Evolutionary conservation across 2,329 filamentous ascomycete genomes (phyloP), one percentile per base, ranked within the genome.

Genomic region (Hortaea werneckii): DNA sequence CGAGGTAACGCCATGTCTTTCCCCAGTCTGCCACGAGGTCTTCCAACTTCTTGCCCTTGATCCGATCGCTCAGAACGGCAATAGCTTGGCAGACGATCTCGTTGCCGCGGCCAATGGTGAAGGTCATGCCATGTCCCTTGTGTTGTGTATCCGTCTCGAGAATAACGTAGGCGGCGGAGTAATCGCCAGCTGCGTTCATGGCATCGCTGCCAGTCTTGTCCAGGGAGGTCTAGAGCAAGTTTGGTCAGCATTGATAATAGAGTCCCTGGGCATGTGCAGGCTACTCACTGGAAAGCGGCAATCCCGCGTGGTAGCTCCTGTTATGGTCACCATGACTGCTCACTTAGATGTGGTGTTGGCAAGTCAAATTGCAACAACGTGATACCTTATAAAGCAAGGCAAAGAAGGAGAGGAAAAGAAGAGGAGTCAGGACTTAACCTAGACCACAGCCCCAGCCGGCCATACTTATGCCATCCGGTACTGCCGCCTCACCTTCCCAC

Each of bases 171-270:
- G 89, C 88, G 9, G 88, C 77, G 1, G 87, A 94, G 70, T 95
- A 95, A 68, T 95, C 87, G 50, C 87, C 85, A 2, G 88, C 87
- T 3, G 86, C 85, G 63, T 95, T 95, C 89, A 95, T 95, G 60
- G 87, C 89, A 77, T 95, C 89, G 6, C 87, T 94, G 59, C 88
- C 88, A n/a, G 87, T 94, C 72, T 90, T 92, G 69, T 94, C 87
- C 50, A 95, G 80, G 37, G 88, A 95, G n/a, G 88, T 95, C 49
- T 56, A 47, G 11, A 41, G n/a, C 3, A 11, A 35, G 4, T 35
- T 9, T 4, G 3, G 13, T 39, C 5, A 39, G 37, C 20, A n/a
- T 10, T 8, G 7, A 34, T 38, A 38, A 6, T 38, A 9, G 8
- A 20, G 37, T 12, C 12, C 37, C 35, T 30, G 42, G n/a, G n/a